Evolutionary conservation across 495 filamentous ascomycete species (phyloP).

Genomic region (Rhizodiscina lignyota): DNA sequence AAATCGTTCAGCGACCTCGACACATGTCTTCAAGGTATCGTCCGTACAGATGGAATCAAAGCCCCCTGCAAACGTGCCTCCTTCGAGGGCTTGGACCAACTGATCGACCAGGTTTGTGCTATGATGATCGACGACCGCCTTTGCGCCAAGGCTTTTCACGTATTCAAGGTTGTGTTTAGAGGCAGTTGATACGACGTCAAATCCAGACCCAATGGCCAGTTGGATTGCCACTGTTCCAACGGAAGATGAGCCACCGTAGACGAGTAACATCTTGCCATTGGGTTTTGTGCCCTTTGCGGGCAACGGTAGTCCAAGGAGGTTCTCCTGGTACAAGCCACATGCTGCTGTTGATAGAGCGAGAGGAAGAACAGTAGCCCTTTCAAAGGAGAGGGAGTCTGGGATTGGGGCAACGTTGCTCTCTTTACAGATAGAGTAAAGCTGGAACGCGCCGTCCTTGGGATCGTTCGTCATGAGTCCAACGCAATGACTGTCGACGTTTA

Average conservation of each 20-base stretch:
- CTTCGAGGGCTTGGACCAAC: neutral
- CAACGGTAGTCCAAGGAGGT: slow-evolving; percentile 23
- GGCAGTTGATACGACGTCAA: neutral
- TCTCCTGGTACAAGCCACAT: slow-evolving; percentile 28
- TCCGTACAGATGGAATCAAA: neutral
- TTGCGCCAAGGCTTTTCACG: neutral
- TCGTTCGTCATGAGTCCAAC: slow-evolving; percentile 14
- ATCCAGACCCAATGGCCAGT: neutral
- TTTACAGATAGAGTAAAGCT: slow-evolving; percentile 27
- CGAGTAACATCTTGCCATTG: neutral
- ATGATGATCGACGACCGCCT: neutral
- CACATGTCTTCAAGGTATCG: neutral
- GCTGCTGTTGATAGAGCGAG: slow-evolving; percentile 38
- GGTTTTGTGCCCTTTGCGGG: slow-evolving; percentile 9
- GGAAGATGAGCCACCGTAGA: neutral
- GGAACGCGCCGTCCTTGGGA: slow-evolving; percentile 25
- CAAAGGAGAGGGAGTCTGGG: slow-evolving; percentile 29
- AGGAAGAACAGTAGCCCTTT: slow-evolving; percentile 32
- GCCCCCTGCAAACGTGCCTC: neutral
- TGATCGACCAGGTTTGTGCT: neutral
- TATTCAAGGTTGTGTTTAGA: neutral
- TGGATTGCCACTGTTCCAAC: neutral
- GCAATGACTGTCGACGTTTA: slow-evolving; percentile 10
- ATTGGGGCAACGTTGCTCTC: slow-evolving; percentile 25
- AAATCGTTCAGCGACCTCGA: slow-evolving; percentile 9